Evolutionary conservation across 129 eudicot species (phyloP).

Genomic region (Logfia minima): DNA sequence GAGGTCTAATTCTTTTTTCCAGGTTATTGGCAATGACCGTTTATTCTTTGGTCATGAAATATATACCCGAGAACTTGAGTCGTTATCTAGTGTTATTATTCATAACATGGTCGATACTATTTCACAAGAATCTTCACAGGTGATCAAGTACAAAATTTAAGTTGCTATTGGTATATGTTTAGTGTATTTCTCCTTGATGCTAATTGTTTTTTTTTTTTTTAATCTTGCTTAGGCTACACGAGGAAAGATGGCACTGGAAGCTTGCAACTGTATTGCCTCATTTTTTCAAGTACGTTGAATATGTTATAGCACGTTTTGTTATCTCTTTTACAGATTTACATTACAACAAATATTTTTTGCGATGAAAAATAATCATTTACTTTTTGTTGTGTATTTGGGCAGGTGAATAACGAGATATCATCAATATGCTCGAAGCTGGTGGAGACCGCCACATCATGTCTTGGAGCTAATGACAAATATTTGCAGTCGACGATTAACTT

Average conservation of each 20-base stretch:
- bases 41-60: constrained; percentile 47
- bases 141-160: constrained; percentile 20
- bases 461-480: constrained; percentile 49
- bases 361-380: not conserved
- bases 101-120: constrained; percentile 39
- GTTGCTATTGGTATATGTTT: not conserved
- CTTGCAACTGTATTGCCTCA: constrained; percentile 67
- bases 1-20: not conserved
- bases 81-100: constrained; percentile 47
- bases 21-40: constrained; percentile 57
- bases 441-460: constrained; percentile 61
- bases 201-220: not conserved
- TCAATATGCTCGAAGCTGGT: constrained; percentile 55
- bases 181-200: constrained; percentile 13
- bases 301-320: not conserved
- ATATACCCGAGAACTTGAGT: constrained; percentile 48
- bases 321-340: not conserved
- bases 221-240: constrained; percentile 51
- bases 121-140: constrained; percentile 64
- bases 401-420: constrained; percentile 42
- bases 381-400: not conserved
- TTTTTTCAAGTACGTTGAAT: constrained; percentile 45
- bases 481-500: constrained; percentile 48
- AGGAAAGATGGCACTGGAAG: constrained; percentile 81
- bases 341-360: not conserved